Evolutionary conservation across 352 stramenopile species (phyloP).

Genomic region (Pythium guiyangense): DNA sequence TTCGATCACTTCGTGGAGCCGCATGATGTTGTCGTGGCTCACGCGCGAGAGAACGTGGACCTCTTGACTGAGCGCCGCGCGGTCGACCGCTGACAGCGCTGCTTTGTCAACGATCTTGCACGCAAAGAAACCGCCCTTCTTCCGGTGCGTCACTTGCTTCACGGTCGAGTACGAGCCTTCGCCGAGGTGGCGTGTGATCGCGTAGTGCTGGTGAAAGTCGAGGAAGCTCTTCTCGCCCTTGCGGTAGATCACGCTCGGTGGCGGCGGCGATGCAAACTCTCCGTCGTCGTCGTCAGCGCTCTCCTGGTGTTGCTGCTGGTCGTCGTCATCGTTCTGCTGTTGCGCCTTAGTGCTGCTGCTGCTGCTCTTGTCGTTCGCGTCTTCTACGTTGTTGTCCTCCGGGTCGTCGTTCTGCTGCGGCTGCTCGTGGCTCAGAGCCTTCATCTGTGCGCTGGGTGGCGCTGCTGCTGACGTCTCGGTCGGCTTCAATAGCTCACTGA

Average conservation of each 20-base stretch:
- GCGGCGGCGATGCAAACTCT: slow-evolving; percentile 2
- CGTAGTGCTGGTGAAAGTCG: slow-evolving; percentile 82
- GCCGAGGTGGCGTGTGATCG: slow-evolving; percentile 73
- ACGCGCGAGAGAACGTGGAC: slow-evolving; percentile 66
- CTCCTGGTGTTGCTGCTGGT: neutral
- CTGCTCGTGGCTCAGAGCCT: neutral
- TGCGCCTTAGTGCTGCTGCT: neutral
- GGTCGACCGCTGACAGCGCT: slow-evolving; percentile 66
- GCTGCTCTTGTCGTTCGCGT: neutral
- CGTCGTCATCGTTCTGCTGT: neutral
- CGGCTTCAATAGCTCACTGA: too few species aligned
- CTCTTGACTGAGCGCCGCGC: slow-evolving; percentile 67
- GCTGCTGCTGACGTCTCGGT: too few species aligned
- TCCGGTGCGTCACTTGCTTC: slow-evolving; percentile 83
- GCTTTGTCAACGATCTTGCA: slow-evolving; percentile 87
- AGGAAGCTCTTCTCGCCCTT: slow-evolving; percentile 78
- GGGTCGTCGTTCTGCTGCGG: neutral
- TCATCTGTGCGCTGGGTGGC: too few species aligned
- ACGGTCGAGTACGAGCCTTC: slow-evolving; percentile 87
- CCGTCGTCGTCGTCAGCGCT: neutral
- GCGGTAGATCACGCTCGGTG: slow-evolving; percentile 44
- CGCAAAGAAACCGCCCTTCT: slow-evolving; percentile 61
- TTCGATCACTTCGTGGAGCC: slow-evolving; percentile 92
- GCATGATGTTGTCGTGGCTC: slow-evolving; percentile 88
- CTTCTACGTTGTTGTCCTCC: neutral